Evolutionary conservation across 2,329 filamentous ascomycete species (phyloP), one percentile per base, ranked within the genome.

Genomic region (Colletotrichum higginsianum): DNA sequence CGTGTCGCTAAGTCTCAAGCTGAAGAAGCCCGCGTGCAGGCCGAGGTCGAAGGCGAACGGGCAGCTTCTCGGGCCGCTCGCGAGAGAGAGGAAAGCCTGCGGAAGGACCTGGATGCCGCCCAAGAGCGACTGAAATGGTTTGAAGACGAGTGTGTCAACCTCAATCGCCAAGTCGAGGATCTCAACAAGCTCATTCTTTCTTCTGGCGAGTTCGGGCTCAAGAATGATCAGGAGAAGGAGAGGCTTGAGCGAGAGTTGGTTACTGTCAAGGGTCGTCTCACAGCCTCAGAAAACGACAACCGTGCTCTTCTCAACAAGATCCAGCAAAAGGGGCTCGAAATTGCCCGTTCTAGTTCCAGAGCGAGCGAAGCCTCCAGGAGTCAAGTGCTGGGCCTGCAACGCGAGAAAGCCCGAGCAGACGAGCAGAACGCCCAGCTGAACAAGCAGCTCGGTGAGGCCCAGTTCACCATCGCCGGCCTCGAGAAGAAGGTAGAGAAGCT

Each of bases 401-500:
- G 91, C 18, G 96, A 98, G 78, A 98, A 98, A 83, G 81, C 88
- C 1, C 94, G 92, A 77, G 82, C 93, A 0, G 95, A 98, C 71
- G 95, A 98, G 75, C 92, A 96, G 63, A 95, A 93, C 78, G 89
- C 89, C 79, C 93, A 92, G 75, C 87, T 98, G 18, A 90, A 93
- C 78, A 93, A 94, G 76, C 94, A 98, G 79, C 87, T 98, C 15
- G 94, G 93, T 67, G 95, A 98, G 75, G 88, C 93, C 7, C 96
- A 98, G 77, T 82, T 98, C 30, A 91, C 91, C 6, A 91, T 97
- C 74, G 93, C 93, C 0, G 93, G 94, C 1, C 84, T 98, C 9
- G 95, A 98, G 80, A 98, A 98, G 85, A 94, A 96, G 80, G 93
- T 96, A 63, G 96, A 98, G 82, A 98, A 98, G 82, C 86, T 98